These are phyloP conservation scores for Logfia minima DNA, from an alignment of 129 eudicot species.

Conservation along the genomic window DNA sequence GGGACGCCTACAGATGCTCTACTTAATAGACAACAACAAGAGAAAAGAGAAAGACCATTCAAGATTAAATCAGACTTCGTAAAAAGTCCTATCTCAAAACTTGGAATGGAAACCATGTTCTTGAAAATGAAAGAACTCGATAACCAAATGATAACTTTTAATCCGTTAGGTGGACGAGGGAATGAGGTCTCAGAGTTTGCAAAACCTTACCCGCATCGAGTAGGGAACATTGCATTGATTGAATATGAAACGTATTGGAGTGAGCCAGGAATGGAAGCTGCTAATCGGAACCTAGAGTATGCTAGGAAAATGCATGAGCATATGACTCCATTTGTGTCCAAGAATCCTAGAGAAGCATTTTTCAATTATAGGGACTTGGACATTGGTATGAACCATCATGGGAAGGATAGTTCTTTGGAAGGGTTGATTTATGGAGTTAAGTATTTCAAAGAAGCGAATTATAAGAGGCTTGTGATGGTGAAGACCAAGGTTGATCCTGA, in stretches of 20 bases:
- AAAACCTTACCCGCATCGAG: constrained; percentile 41
- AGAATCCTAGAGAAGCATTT: background rate
- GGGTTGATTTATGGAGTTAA: background rate
- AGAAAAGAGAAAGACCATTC: constrained; percentile 10
- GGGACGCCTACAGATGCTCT: constrained; percentile 38
- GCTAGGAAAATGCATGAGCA: constrained; percentile 21
- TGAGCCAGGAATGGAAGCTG: constrained; percentile 20
- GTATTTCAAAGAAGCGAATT: background rate
- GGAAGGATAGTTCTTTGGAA: background rate
- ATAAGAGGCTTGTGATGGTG: constrained; percentile 6
- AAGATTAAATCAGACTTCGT: constrained; percentile 53
- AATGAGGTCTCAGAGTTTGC: constrained; percentile 35
- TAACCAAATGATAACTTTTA: constrained; percentile 33
- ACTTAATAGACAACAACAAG: constrained; percentile 32
- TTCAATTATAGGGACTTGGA: constrained; percentile 13
- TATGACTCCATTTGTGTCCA: constrained; percentile 27
- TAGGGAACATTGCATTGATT: constrained; percentile 42
- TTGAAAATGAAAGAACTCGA: constrained; percentile 41
- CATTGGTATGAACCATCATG: background rate
- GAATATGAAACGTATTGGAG: constrained; percentile 38
- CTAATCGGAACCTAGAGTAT: constrained; percentile 3
- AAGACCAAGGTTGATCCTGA: background rate
- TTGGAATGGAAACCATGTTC: constrained; percentile 34
- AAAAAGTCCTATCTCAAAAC: constrained; percentile 38
- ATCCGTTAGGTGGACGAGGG: constrained; percentile 50